These are phyloP conservation scores for Apodospora peruviana DNA, from an alignment of 495 filamentous ascomycete species.

Conservation along the genomic window DNA sequence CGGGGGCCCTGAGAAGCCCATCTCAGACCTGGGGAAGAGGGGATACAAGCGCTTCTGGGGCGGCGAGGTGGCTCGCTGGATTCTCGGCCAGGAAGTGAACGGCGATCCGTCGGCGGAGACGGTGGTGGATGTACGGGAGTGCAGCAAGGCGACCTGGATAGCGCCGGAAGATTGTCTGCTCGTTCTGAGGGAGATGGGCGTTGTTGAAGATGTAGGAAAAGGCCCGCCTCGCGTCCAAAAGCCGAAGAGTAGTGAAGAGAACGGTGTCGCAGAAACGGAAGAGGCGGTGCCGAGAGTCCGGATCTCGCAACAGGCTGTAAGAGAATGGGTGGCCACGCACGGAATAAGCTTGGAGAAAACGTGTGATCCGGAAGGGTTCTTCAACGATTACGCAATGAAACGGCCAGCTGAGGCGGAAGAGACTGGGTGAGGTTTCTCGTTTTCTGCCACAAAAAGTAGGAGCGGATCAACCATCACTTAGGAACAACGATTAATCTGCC, in stretches of 20 bases:
- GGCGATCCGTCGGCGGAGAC: slow-evolving; percentile 4
- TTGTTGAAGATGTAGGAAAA: slow-evolving; percentile 55
- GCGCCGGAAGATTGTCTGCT: slow-evolving; percentile 72
- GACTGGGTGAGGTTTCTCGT: background rate
- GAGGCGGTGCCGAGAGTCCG: slow-evolving; percentile 38
- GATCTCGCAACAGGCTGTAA: slow-evolving; percentile 50
- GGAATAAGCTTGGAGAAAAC: slow-evolving; percentile 40
- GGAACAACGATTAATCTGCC: too few species aligned
- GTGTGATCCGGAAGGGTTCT: slow-evolving; percentile 54
- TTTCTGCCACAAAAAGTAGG: background rate
- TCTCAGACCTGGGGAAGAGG: slow-evolving; percentile 73
- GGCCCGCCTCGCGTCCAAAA: slow-evolving; percentile 29
- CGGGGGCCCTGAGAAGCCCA: slow-evolving; percentile 89
- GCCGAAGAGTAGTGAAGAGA: slow-evolving; percentile 5
- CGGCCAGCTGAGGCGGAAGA: slow-evolving; percentile 20
- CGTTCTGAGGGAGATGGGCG: slow-evolving; percentile 71
- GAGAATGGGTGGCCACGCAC: slow-evolving; percentile 46
- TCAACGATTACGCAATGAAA: slow-evolving; percentile 42
- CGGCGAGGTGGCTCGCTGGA: slow-evolving; percentile 64
- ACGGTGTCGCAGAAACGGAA: slow-evolving; percentile 11
- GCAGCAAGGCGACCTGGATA: slow-evolving; percentile 65
- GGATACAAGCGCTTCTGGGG: slow-evolving; percentile 84
- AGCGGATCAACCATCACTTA: too few species aligned
- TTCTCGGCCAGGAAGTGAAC: slow-evolving; percentile 45
- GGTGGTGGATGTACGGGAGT: slow-evolving; percentile 33